phyloP scores from a whole-genome alignment of 2,329 filamentous ascomycete genomes.

The Talaromyces sp. region DNA sequence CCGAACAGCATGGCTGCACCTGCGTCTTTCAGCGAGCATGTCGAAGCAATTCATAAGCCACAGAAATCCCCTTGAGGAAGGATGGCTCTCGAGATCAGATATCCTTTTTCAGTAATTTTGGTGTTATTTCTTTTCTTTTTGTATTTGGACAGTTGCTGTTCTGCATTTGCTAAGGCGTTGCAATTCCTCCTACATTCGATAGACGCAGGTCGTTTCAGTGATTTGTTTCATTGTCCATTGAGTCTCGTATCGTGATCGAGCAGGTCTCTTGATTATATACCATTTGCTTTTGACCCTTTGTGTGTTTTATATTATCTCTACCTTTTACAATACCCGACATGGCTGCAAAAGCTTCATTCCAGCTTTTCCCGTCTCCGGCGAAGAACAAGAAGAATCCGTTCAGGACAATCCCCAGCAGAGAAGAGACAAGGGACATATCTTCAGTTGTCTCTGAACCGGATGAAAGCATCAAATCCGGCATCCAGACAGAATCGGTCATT shows the following conservation, averaged over 20 bases:
- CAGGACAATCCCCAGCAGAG: conserved; percentile 30
- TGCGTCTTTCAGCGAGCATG: not conserved
- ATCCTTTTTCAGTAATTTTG: not conserved
- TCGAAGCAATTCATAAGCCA: conserved; percentile 14
- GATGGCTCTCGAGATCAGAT: not conserved
- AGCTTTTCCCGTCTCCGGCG: conserved; percentile 42
- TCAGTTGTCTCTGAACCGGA: conserved; percentile 30
- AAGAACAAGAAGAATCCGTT: conserved; percentile 38
- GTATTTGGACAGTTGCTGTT: not conserved
- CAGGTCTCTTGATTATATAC: conserved; percentile 17
- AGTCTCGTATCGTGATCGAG: conserved; percentile 9
- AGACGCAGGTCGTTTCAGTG: conserved; percentile 16
- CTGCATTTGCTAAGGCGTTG: conserved; percentile 11
- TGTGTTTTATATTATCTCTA: not conserved
- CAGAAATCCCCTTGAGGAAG: not conserved
- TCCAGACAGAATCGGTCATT: conserved; percentile 38
- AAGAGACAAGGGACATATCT: conserved; percentile 25
- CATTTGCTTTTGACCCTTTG: not conserved
- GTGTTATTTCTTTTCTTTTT: conserved; percentile 10
- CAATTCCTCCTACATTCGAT: not conserved
- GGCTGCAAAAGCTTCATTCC: conserved; percentile 38
- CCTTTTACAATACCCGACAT: conserved; percentile 9
- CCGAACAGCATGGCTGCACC: not conserved
- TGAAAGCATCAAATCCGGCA: conserved; percentile 30
- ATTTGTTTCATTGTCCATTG: conserved; percentile 1